Percentiles rank a stretch among this genome's conserved stretches.
phyloP scores from a whole-genome alignment of 768 basidiomycete genomes.

The Rhizopogon vinicolor region DNA sequence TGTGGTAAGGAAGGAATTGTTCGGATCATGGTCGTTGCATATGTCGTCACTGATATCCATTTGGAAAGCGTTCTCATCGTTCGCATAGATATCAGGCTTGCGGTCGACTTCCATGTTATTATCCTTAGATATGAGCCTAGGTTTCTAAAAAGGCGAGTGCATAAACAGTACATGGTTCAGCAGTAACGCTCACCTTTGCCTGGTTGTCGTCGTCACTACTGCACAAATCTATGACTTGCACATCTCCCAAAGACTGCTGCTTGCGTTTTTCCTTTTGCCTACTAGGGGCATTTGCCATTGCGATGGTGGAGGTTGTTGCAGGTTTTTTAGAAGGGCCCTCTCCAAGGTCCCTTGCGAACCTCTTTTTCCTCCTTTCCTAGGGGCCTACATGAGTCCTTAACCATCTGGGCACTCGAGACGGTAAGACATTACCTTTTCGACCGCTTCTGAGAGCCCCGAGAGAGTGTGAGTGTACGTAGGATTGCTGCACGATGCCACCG shows the following conservation, averaged over 20 bases:
- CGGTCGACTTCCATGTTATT: background rate
- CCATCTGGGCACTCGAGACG: slow-evolving; percentile 17
- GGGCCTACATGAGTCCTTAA: background rate
- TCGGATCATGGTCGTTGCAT: background rate
- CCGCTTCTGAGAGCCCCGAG: background rate
- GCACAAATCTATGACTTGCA: slow-evolving; percentile 21
- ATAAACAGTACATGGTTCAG: background rate
- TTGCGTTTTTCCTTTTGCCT: slow-evolving; percentile 19
- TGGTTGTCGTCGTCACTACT: slow-evolving; percentile 24
- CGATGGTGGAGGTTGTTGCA: slow-evolving; percentile 12
- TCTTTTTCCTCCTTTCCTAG: slow-evolving; percentile 18
- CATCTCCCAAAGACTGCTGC: slow-evolving; percentile 6
- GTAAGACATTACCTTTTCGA: slow-evolving; percentile 17
- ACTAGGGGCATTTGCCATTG: slow-evolving; percentile 9
- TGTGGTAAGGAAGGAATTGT: background rate
- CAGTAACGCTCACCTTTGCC: slow-evolving; percentile 14
- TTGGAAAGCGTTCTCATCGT: background rate
- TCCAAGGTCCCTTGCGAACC: slow-evolving; percentile 6
- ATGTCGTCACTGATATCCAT: background rate
- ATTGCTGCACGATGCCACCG: background rate
- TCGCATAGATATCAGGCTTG: background rate
- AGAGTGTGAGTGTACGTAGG: background rate
- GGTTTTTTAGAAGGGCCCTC: slow-evolving; percentile 17
- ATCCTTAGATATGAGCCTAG: slow-evolving; percentile 4
- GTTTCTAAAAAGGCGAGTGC: slow-evolving; percentile 13